Evolutionary conservation across 495 filamentous ascomycete species (phyloP).

Genomic region (Tricharina praecox): DNA sequence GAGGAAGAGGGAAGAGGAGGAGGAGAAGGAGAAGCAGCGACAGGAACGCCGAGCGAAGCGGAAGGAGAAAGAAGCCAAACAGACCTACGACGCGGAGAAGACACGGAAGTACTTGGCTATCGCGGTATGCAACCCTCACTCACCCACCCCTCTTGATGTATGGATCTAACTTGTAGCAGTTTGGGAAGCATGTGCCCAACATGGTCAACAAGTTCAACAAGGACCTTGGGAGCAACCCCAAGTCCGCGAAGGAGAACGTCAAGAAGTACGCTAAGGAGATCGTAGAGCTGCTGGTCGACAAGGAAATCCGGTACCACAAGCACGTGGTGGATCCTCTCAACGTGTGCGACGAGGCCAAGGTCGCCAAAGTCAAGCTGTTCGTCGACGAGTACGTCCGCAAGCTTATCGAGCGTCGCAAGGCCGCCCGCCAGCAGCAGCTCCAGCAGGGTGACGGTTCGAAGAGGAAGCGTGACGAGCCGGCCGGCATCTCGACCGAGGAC

Average conservation of each 20-base stretch:
- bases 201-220: slow-evolving; percentile 20
- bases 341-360: slow-evolving; percentile 20
- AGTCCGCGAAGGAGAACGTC: slow-evolving; percentile 12
- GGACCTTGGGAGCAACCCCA: slow-evolving; percentile 13
- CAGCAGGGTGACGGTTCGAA: not conserved
- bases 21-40: slow-evolving; percentile 13
- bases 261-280: slow-evolving; percentile 24
- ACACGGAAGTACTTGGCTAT: slow-evolving; percentile 23
- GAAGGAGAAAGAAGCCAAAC: slow-evolving; percentile 12
- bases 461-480: not conserved
- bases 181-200: slow-evolving; percentile 23
- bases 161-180: slow-evolving; percentile 15
- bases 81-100: slow-evolving; percentile 23
- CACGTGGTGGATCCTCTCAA: slow-evolving; percentile 21
- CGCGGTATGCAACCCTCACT: slow-evolving; percentile 11
- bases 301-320: slow-evolving; percentile 23
- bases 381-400: slow-evolving; percentile 22
- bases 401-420: slow-evolving; percentile 7
- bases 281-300: slow-evolving; percentile 20
- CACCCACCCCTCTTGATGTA: not conserved
- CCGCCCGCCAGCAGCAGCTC: not conserved
- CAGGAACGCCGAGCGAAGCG: slow-evolving; percentile 1
- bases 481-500: not conserved
- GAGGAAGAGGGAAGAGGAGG: slow-evolving; percentile 18
- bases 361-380: slow-evolving; percentile 21